Base-by-base conservation (phyloP, 2,329 filamentous ascomycete genomes). In the Xylariales sp. region DNA sequence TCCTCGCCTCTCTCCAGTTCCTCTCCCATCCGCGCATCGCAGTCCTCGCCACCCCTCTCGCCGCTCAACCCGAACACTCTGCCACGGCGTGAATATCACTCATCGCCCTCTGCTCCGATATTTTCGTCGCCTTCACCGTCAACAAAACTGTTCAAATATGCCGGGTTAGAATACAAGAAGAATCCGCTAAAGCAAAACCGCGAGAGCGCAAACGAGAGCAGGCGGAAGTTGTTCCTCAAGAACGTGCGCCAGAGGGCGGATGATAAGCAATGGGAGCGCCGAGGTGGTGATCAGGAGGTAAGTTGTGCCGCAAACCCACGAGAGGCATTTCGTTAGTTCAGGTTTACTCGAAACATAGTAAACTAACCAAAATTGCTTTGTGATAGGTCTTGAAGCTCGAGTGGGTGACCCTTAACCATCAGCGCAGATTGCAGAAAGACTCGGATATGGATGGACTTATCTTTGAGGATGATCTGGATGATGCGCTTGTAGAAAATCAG, bases 141-240 rank as follows among this genome's bases (percentile, higher is more conserved):
- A 40, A 20, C 19, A 11, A 50, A 48, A 15, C n/a, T n/a, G n/a
- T 50, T 53, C 55, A 74, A 67, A 41, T 82, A 69, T 48, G 68
- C 76, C 19, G 63, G 74, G 43, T 71, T 78, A 13, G 65, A 68
- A 12, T 62, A 70, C 38, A 83, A 83, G 43, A 69, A 72, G 24
- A 87, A 84, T 44, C 84, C 82, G 0, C 51, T 84, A 6, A 61
- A 81, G 14, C 73, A 75, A 46, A 74, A 64, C 43, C 70, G 77
- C 35, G 76, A 88, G 54, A 77, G 76, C 14, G 68, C 70, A 1
- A 76, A 80, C 39, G 81, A 87, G 54, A 68, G 74, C 38, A 67
- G 86, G 40, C 69, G 85, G 32, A 74, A 76, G 21, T 65, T 84
- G 40, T 91, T 91, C 50, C 63, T 91, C 42, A 77, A 80, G 53